phyloP scores from a whole-genome alignment of 306 rosid genomes.

The Lathyrus oleraceus region DNA sequence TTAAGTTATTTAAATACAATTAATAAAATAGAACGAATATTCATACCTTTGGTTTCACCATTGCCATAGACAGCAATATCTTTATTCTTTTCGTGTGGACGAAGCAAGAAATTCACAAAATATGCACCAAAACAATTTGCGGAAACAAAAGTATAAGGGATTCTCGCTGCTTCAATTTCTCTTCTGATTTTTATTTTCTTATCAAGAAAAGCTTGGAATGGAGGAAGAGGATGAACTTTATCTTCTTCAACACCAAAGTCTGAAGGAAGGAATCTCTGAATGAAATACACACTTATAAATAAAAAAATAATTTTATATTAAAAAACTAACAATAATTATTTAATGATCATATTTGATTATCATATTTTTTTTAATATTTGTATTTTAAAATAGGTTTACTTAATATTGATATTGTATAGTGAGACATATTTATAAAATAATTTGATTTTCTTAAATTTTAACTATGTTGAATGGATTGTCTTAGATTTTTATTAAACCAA shows the following conservation, averaged over 20 bases:
- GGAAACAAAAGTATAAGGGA: constrained; percentile 47
- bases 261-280: constrained; percentile 50
- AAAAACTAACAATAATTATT: neutral
- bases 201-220: constrained; percentile 37
- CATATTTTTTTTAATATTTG: too few species aligned
- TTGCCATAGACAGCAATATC: constrained; percentile 38
- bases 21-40: too few species aligned
- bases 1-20: too few species aligned
- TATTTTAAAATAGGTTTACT: too few species aligned
- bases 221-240: constrained; percentile 39
- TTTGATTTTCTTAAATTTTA: too few species aligned
- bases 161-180: constrained; percentile 40
- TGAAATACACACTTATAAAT: neutral
- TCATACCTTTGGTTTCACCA: constrained; percentile 47
- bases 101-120: constrained; percentile 47
- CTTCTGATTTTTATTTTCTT: constrained; percentile 44
- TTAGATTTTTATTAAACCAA: too few species aligned
- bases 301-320: neutral
- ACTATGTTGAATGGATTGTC: too few species aligned
- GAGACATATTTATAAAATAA: too few species aligned
- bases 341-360: too few species aligned
- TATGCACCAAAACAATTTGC: constrained; percentile 51
- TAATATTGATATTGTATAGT: too few species aligned
- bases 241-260: constrained; percentile 50
- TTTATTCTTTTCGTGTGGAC: neutral